Conservation (phyloP, 2,329 filamentous ascomycete genomes). For the Xylogone sp. region DNA sequence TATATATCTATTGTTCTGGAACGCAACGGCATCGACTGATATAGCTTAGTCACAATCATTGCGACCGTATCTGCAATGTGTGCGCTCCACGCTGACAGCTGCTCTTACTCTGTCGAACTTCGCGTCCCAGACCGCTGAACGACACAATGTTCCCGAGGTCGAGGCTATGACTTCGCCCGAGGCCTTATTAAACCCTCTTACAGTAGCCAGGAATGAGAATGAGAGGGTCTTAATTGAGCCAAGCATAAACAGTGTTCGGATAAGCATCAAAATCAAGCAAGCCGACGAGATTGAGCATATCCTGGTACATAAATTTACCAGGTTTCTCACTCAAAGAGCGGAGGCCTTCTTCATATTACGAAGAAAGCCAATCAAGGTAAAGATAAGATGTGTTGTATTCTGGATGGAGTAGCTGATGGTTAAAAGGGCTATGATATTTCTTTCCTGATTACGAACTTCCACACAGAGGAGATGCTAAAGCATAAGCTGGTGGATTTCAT, state of each 20-base stretch:
- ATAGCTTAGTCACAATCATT: constrained; percentile 99
- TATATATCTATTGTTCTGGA: neutral
- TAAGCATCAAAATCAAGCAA: constrained; percentile 99
- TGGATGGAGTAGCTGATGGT: constrained; percentile 11
- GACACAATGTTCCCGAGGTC: constrained; percentile 97
- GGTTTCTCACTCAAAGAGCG: constrained; percentile 92
- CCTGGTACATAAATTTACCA: constrained; percentile 95
- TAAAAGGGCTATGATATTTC: constrained; percentile 92
- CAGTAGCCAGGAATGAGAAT: constrained; percentile 91
- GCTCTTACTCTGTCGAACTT: constrained; percentile 95
- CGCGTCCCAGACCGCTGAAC: constrained; percentile 91
- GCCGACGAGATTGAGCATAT: constrained; percentile 99
- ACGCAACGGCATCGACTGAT: too few species aligned
- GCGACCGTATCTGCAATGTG: constrained; percentile 92
- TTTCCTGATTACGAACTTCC: constrained; percentile 97
- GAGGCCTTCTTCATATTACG: constrained; percentile 96
- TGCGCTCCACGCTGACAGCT: constrained; percentile 89
- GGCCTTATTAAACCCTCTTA: constrained; percentile 86
- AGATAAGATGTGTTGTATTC: constrained; percentile 4
- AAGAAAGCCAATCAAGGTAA: constrained; percentile 90
- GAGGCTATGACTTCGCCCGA: constrained; percentile 92
- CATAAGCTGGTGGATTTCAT: constrained; percentile 99
- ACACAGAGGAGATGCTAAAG: constrained; percentile 98
- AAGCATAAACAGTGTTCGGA: constrained; percentile 92
- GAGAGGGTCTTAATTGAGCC: constrained; percentile 96